A percentile compares a stretch with the other conserved stretches of the same genome.
These are phyloP conservation scores for Gymnopilus junonius DNA, from an alignment of 768 basidiomycete genomes.

Conservation along the genomic window DNA sequence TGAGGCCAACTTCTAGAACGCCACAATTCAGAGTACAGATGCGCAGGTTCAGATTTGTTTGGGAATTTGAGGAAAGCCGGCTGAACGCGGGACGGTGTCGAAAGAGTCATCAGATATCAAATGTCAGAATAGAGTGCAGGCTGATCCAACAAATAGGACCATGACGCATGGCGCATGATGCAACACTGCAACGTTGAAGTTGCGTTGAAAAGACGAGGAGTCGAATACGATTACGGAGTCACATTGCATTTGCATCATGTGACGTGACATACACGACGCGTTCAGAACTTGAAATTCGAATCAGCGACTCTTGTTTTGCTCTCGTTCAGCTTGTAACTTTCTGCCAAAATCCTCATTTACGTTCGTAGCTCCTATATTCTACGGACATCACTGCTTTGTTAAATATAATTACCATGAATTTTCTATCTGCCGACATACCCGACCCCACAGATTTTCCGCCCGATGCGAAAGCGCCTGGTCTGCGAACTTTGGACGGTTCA, in stretches of 20 bases:
- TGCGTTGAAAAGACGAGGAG: no score
- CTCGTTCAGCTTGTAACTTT: background rate
- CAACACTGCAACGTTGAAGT: no score
- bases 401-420: constrained; percentile 14
- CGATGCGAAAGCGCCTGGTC: constrained; percentile 46
- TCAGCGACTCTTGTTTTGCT: background rate
- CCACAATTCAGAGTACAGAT: no score
- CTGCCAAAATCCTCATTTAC: background rate
- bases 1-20: no score
- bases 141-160: no score
- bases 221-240: background rate
- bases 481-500: constrained; percentile 65
- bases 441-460: constrained; percentile 77
- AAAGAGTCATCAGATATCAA: no score
- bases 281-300: background rate
- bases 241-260: background rate
- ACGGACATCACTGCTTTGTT: background rate
- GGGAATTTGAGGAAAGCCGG: no score
- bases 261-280: constrained; percentile 17
- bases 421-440: constrained; percentile 29
- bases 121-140: no score
- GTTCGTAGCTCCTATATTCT: background rate
- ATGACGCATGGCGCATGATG: no score
- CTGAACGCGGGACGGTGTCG: no score
- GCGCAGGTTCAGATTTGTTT: no score